Conservation (phyloP, 768 basidiomycete genomes). For the Rhodotorula paludigena region DNA sequence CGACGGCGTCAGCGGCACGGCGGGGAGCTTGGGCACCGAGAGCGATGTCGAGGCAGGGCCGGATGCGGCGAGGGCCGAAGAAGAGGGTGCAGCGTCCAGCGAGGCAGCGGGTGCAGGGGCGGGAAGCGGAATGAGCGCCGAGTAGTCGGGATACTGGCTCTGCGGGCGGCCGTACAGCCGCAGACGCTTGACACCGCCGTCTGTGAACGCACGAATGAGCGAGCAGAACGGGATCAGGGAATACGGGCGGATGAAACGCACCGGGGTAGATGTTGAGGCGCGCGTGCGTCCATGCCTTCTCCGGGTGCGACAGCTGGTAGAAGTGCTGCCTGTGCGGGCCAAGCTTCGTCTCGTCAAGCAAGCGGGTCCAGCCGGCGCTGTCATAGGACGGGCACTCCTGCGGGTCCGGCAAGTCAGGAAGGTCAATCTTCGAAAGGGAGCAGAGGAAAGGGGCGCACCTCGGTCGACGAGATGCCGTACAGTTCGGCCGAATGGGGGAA, state of each 20-base stretch:
- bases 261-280: constrained; percentile 78
- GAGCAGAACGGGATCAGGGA: too few relatives aligned
- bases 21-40: constrained; percentile 46
- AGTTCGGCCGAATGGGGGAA: constrained; percentile 84
- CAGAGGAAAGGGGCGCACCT: constrained; percentile 44
- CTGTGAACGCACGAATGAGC: too few relatives aligned
- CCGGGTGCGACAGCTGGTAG: constrained; percentile 71
- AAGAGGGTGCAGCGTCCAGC: background rate
- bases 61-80: too few relatives aligned
- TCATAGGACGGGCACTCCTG: constrained; percentile 48
- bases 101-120: background rate
- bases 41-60: constrained; percentile 42
- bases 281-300: constrained; percentile 68
- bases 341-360: constrained; percentile 71
- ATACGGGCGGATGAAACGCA: too few relatives aligned
- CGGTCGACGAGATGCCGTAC: constrained; percentile 54
- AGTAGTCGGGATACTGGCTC: constrained; percentile 12
- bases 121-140: constrained; percentile 13
- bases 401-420: background rate
- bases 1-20: constrained; percentile 67
- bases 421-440: background rate
- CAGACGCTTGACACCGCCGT: constrained; percentile 93
- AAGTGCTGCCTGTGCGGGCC: constrained; percentile 85
- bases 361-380: constrained; percentile 60
- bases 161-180: constrained; percentile 67